phyloP scores from a whole-genome alignment of 2,329 filamentous ascomycete genomes.

The Aurifilum marmelostoma region DNA sequence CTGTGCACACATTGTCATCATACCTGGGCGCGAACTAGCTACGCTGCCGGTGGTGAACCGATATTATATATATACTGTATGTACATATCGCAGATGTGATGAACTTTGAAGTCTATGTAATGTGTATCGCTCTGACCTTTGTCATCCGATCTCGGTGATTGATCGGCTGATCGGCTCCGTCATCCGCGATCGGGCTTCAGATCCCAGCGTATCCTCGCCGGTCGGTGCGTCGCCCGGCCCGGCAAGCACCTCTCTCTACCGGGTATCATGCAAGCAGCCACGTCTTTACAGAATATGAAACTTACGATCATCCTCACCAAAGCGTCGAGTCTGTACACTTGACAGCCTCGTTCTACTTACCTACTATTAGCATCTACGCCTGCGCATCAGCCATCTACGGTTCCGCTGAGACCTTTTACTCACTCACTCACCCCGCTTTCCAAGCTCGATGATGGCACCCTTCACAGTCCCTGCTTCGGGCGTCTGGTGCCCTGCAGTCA shows the following conservation, averaged over 20 bases:
- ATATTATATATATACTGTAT: not conserved
- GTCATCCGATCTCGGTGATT: conserved; percentile 16
- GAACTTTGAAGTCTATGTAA: too few relatives aligned
- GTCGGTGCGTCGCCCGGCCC: conserved; percentile 12
- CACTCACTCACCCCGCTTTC: not conserved
- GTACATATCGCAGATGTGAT: too few relatives aligned
- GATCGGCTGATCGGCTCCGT: conserved; percentile 17
- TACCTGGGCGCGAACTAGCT: not conserved
- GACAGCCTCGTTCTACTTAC: not conserved
- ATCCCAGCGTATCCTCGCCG: conserved; percentile 4
- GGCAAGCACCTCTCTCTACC: not conserved
- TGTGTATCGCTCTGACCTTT: not conserved
- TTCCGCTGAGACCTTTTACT: not conserved
- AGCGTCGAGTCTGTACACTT: not conserved
- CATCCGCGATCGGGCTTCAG: conserved; percentile 13
- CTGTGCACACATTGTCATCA: not conserved
- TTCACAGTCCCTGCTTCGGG: conserved; percentile 35
- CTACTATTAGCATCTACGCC: not conserved
- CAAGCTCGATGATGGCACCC: conserved; percentile 19
- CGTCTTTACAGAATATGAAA: not conserved
- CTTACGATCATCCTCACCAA: not conserved
- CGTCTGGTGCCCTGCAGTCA: conserved; percentile 41
- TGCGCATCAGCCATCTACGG: not conserved
- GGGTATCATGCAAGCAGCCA: not conserved
- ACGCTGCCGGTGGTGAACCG: too few relatives aligned